These are phyloP conservation scores for Suillus bovinus DNA, from an alignment of 768 basidiomycete species.

Conservation along the genomic window DNA sequence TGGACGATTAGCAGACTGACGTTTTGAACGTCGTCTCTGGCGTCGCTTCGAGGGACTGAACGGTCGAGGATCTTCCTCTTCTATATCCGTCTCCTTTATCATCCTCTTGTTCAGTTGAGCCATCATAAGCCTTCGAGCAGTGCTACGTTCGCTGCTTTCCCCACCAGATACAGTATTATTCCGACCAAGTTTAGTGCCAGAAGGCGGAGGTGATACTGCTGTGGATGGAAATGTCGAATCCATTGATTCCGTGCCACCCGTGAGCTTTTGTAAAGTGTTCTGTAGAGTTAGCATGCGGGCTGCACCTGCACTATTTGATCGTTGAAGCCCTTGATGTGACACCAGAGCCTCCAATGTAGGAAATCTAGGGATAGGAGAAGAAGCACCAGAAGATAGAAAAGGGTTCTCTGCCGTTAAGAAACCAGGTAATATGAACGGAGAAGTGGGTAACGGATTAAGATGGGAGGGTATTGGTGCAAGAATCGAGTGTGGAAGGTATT, in stretches of 20 bases:
- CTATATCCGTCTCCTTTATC: slow-evolving; percentile 61
- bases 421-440: slow-evolving; percentile 45
- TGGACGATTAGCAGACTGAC: slow-evolving; percentile 39
- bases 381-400: slow-evolving; percentile 62
- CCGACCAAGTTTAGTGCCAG: slow-evolving; percentile 49
- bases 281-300: slow-evolving; percentile 79
- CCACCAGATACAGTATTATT: slow-evolving; percentile 86
- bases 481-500: slow-evolving; percentile 29
- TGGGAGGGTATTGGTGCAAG: slow-evolving; percentile 60
- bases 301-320: slow-evolving; percentile 83
- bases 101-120: slow-evolving; percentile 55
- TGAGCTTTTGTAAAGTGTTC: slow-evolving; percentile 66
- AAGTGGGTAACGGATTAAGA: slow-evolving; percentile 46
- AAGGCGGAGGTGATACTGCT: slow-evolving; percentile 48
- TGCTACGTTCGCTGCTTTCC: slow-evolving; percentile 53
- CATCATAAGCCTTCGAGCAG: slow-evolving; percentile 68
- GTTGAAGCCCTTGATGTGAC: slow-evolving; percentile 67
- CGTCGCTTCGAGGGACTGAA: slow-evolving; percentile 51
- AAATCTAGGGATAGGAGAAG: slow-evolving; percentile 64
- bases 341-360: slow-evolving; percentile 75
- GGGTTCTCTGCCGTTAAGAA: slow-evolving; percentile 55
- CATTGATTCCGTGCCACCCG: slow-evolving; percentile 60
- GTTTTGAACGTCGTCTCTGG: slow-evolving; percentile 50
- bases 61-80: slow-evolving; percentile 45
- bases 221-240: slow-evolving; percentile 51